phyloP scores from a whole-genome alignment of 257 asterid species.

The Cinchona pubescens region DNA sequence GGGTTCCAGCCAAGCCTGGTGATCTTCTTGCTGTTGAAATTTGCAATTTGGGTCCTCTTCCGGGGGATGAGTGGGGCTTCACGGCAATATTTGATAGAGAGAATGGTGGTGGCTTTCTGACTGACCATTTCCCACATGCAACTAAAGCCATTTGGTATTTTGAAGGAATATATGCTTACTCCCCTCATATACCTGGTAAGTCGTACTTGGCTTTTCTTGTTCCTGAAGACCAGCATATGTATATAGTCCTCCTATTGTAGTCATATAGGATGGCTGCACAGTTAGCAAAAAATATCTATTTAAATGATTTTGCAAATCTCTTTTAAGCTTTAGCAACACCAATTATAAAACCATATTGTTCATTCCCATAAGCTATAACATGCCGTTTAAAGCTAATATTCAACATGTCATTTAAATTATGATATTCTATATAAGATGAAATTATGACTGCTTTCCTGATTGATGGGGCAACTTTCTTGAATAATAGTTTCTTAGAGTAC shows the following conservation, averaged over 20 bases:
- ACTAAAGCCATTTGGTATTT: constrained; percentile 93
- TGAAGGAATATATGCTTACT: constrained; percentile 90
- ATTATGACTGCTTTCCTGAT: neutral
- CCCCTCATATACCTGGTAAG: constrained; percentile 94
- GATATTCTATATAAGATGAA: neutral
- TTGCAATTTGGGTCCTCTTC: constrained; percentile 89
- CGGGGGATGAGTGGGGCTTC: constrained; percentile 97
- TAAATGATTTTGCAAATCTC: too few species aligned
- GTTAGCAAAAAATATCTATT: too few species aligned
- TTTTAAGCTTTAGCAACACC: too few species aligned
- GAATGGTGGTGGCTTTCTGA: constrained; percentile 91
- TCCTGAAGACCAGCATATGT: neutral
- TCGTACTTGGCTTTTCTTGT: neutral
- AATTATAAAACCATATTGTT: too few species aligned
- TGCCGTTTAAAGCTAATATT: too few species aligned
- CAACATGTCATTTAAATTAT: too few species aligned
- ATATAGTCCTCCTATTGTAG: neutral
- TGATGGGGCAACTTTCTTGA: constrained; percentile 1
- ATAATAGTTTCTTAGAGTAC: constrained; percentile 63
- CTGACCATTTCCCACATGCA: constrained; percentile 88
- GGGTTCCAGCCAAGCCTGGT: constrained; percentile 75
- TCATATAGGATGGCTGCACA: neutral
- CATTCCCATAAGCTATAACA: too few species aligned
- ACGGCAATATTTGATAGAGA: constrained; percentile 93
- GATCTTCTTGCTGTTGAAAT: constrained; percentile 87